A percentile compares a stretch with the other conserved stretches of the same genome.
These are phyloP conservation scores for Thyridium curvatum DNA, from an alignment of 2,329 filamentous ascomycete species.

Conservation along the genomic window DNA sequence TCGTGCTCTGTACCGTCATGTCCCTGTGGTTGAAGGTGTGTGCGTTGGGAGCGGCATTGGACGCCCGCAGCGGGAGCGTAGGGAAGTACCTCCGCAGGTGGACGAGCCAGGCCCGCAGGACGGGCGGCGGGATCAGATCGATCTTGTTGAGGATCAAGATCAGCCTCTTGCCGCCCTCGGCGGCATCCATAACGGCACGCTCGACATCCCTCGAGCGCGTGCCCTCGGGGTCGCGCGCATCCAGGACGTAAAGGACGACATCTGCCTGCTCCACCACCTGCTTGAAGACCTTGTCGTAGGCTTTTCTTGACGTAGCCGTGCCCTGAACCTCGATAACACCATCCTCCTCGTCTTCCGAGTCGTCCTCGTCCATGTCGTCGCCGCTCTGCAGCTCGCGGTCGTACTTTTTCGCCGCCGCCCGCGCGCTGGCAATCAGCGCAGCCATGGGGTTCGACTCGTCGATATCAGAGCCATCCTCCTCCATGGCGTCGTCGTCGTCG, in stretches of 20 bases:
- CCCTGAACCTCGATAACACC: slow-evolving; percentile 43
- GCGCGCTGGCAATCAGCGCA: slow-evolving; percentile 79
- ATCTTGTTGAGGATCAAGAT: slow-evolving; percentile 96
- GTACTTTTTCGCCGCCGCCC: slow-evolving; percentile 70
- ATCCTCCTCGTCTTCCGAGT: slow-evolving; percentile 24
- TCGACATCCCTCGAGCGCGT: slow-evolving; percentile 88
- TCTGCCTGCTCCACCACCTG: slow-evolving; percentile 83
- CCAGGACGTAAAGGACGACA: slow-evolving; percentile 87
- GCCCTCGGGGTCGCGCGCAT: slow-evolving; percentile 85
- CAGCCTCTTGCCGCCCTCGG: slow-evolving; percentile 72
- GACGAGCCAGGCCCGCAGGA: slow-evolving; percentile 77
- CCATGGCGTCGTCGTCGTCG: slow-evolving; percentile 43
- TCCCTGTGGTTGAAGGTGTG: slow-evolving; percentile 90
- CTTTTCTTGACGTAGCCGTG: slow-evolving; percentile 65
- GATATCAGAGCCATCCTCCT: slow-evolving; percentile 48
- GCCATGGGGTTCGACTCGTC: slow-evolving; percentile 83
- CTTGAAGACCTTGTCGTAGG: slow-evolving; percentile 96
- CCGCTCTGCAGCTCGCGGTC: slow-evolving; percentile 58
- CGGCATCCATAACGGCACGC: slow-evolving; percentile 84
- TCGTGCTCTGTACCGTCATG: slow-evolving; percentile 79
- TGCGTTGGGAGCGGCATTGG: slow-evolving; percentile 74
- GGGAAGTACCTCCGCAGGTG: slow-evolving; percentile 87
- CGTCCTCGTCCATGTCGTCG: slow-evolving; percentile 42
- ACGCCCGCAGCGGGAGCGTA: slow-evolving; percentile 81
- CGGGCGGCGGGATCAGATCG: slow-evolving; percentile 76